These are phyloP conservation scores for Blastobotrys chiropterorum DNA, from an alignment of 805 yeast genomes.

Conservation along the genomic window DNA sequence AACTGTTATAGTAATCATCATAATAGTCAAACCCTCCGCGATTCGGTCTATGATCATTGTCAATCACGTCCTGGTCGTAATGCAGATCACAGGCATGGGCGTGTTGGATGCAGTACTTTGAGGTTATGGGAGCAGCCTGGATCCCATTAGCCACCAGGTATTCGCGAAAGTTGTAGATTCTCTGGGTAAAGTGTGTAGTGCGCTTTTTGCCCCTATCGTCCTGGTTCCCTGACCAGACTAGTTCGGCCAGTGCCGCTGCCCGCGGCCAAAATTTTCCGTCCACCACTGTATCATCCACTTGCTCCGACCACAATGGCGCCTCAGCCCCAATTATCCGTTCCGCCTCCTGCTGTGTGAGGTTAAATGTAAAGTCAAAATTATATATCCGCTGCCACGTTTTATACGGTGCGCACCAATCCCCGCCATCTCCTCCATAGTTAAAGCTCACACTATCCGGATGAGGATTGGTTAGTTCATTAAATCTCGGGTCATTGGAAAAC, in stretches of 20 bases:
- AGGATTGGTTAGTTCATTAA: constrained; percentile 22
- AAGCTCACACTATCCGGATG: constrained; percentile 17
- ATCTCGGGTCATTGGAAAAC: constrained; percentile 34
- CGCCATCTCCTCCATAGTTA: constrained; percentile 32
- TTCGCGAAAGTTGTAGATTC: constrained; percentile 37
- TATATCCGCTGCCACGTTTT: constrained; percentile 41
- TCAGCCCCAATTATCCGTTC: constrained; percentile 36
- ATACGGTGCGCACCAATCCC: constrained; percentile 40
- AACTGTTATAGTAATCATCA: background rate
- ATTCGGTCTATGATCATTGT: background rate
- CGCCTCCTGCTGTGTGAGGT: constrained; percentile 30
- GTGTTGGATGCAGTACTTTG: constrained; percentile 33
- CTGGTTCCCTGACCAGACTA: constrained; percentile 38
- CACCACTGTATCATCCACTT: constrained; percentile 31
- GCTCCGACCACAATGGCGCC: constrained; percentile 38
- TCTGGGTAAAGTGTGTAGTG: constrained; percentile 29
- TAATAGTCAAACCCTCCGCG: background rate
- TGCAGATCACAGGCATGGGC: constrained; percentile 37
- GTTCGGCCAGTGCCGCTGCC: constrained; percentile 38
- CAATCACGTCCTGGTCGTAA: constrained; percentile 8
- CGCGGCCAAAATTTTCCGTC: constrained; percentile 37
- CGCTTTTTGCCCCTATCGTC: constrained; percentile 28
- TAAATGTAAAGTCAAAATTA: constrained; percentile 31
- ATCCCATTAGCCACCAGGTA: constrained; percentile 34
- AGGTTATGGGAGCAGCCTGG: constrained; percentile 34